Evolutionary conservation across 208 protist genomes (phyloP).

Genomic region (Trypanosoma rangeli): DNA sequence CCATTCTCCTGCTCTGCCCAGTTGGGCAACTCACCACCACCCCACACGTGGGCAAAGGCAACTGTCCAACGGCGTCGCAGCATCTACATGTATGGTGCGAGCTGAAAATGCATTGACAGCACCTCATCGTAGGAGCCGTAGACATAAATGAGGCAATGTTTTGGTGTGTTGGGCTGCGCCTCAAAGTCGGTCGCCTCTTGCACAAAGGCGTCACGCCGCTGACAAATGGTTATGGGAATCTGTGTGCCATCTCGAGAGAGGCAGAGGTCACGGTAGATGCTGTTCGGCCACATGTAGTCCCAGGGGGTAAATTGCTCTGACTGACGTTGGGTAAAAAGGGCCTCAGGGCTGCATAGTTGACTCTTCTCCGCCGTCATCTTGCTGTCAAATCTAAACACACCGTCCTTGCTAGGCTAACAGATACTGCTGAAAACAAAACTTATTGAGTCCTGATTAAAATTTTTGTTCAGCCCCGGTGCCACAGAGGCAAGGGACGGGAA

Average conservation of each 20-base stretch:
- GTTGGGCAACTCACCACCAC: slow-evolving; percentile 89
- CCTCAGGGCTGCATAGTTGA: slow-evolving; percentile 62
- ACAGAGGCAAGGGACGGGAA: slow-evolving; percentile 76
- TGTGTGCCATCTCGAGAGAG: slow-evolving; percentile 82
- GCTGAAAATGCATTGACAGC: slow-evolving; percentile 92
- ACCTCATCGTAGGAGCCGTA: slow-evolving; percentile 91
- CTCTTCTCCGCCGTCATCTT: slow-evolving; percentile 71
- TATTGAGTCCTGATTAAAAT: slow-evolving; percentile 87
- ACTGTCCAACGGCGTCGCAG: slow-evolving; percentile 88
- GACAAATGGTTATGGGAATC: slow-evolving; percentile 90
- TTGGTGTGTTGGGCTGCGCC: slow-evolving; percentile 77
- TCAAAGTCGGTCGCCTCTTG: slow-evolving; percentile 91
- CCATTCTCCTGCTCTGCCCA: slow-evolving; percentile 84
- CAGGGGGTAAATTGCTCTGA: slow-evolving; percentile 88
- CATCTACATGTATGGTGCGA: slow-evolving; percentile 94
- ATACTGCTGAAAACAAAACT: slow-evolving; percentile 90
- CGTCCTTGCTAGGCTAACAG: slow-evolving; percentile 80
- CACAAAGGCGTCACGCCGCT: slow-evolving; percentile 84
- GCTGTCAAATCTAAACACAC: slow-evolving; percentile 83
- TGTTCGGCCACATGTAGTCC: slow-evolving; percentile 94
- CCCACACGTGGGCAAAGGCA: slow-evolving; percentile 92
- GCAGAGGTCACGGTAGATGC: slow-evolving; percentile 88
- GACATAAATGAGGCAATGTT: slow-evolving; percentile 91
- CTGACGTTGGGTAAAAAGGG: slow-evolving; percentile 91
- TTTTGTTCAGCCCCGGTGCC: slow-evolving; percentile 88